phyloP scores from a whole-genome alignment of 306 rosid species.

The Cyamopsis tetragonoloba region DNA sequence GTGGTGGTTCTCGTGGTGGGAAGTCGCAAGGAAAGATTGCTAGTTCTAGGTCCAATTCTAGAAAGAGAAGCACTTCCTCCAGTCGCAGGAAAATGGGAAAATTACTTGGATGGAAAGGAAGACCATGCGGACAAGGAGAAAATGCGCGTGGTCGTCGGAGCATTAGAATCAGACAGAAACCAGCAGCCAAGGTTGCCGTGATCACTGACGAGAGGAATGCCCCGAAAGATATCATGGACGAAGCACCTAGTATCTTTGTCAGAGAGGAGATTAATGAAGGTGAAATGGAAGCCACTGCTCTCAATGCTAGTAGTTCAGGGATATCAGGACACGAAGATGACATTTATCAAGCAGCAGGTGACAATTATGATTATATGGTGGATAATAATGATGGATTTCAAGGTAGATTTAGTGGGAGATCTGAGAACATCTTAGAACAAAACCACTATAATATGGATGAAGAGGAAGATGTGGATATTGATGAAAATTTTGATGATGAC shows the following conservation, averaged over 20 bases:
- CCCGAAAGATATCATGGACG: conserved; percentile 16
- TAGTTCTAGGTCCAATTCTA: conserved; percentile 32
- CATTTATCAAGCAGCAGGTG: conserved; percentile 35
- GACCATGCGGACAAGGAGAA: conserved; percentile 33
- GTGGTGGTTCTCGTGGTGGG: conserved; percentile 28
- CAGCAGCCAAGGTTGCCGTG: conserved; percentile 30
- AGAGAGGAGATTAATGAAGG: conserved; percentile 29
- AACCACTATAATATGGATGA: conserved; percentile 32
- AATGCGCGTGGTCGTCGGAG: conserved; percentile 42
- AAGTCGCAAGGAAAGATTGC: conserved; percentile 32
- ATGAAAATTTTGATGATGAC: background rate
- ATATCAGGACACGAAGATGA: conserved; percentile 42
- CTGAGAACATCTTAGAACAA: conserved; percentile 29
- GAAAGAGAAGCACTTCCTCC: conserved; percentile 31
- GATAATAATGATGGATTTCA: conserved; percentile 31
- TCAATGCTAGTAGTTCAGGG: conserved; percentile 36
- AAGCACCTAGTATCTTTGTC: conserved; percentile 11
- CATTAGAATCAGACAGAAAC: conserved; percentile 42
- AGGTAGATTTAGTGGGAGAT: conserved; percentile 30
- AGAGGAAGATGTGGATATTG: conserved; percentile 27
- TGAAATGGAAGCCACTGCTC: conserved; percentile 30
- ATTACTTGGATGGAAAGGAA: conserved; percentile 50
- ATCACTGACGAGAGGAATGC: conserved; percentile 4
- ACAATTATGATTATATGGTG: conserved; percentile 35
- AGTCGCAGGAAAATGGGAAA: conserved; percentile 36